A percentile compares a stretch with the other conserved stretches of the same genome.
These are phyloP conservation scores for Fusarium goolgardi DNA, from an alignment of 2,329 filamentous ascomycete species.

Conservation along the genomic window DNA sequence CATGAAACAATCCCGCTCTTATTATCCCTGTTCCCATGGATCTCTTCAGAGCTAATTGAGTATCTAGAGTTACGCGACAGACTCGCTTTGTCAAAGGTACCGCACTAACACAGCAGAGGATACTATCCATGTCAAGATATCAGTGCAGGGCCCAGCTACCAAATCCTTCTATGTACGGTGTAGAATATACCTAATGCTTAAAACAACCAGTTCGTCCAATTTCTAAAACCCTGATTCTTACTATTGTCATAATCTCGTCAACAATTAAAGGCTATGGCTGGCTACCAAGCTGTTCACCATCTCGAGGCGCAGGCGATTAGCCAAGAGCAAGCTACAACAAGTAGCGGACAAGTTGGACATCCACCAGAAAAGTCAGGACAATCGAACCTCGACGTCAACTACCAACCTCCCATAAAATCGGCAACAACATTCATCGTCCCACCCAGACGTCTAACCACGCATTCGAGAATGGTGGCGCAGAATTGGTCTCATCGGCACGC, in stretches of 20 bases:
- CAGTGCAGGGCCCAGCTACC: neutral
- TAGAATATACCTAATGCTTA: neutral
- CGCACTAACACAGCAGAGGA: accelerated
- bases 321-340: neutral
- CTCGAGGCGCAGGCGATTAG: neutral
- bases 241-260: neutral
- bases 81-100: neutral
- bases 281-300: neutral
- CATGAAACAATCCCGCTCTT: too few relatives aligned
- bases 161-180: neutral
- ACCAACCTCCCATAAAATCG: neutral
- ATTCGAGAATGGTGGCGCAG: slow-evolving; percentile 18
- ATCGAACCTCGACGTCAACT: neutral
- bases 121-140: neutral
- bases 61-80: too few relatives aligned
- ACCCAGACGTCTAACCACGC: neutral
- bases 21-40: neutral
- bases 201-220: too few relatives aligned
- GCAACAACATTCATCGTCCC: neutral
- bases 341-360: too few relatives aligned
- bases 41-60: too few relatives aligned
- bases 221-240: too few relatives aligned
- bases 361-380: neutral
- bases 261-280: neutral
- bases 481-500: neutral